Percentiles rank a stretch among this genome's conserved stretches.
phyloP scores from a whole-genome alignment of 495 filamentous ascomycete genomes.

The Tuber brumale region DNA sequence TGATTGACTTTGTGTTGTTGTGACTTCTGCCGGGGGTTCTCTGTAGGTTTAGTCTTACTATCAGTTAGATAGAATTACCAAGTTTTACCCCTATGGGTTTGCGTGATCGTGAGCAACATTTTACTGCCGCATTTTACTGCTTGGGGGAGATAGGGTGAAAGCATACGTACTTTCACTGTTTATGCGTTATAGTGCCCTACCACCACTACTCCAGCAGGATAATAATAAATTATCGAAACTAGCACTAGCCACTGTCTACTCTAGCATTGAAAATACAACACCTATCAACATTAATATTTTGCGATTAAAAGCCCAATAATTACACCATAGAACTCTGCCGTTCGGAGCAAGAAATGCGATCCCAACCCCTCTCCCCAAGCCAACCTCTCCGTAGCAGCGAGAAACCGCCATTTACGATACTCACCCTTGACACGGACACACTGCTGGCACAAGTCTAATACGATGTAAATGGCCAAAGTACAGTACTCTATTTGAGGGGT shows the following conservation, averaged over 20 bases:
- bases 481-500: neutral
- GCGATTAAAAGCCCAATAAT: too few species aligned
- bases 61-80: neutral
- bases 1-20: neutral
- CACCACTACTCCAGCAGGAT: neutral
- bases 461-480: neutral
- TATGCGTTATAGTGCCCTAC: neutral
- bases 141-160: neutral
- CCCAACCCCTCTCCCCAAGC: neutral
- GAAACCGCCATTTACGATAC: too few species aligned
- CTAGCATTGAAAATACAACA: neutral
- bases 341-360: neutral
- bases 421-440: neutral
- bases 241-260: neutral
- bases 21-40: neutral
- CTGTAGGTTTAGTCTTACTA: neutral
- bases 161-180: neutral
- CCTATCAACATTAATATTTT: neutral
- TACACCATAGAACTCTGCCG: neutral
- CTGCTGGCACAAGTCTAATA: neutral
- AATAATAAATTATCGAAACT: too few species aligned
- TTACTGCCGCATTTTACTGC: neutral
- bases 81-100: neutral
- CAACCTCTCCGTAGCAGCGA: neutral
- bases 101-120: neutral